A percentile compares a stretch with the other conserved stretches of the same genome.
phyloP scores from a whole-genome alignment of 495 filamentous ascomycete species.

The Aspergillus biplanus region DNA sequence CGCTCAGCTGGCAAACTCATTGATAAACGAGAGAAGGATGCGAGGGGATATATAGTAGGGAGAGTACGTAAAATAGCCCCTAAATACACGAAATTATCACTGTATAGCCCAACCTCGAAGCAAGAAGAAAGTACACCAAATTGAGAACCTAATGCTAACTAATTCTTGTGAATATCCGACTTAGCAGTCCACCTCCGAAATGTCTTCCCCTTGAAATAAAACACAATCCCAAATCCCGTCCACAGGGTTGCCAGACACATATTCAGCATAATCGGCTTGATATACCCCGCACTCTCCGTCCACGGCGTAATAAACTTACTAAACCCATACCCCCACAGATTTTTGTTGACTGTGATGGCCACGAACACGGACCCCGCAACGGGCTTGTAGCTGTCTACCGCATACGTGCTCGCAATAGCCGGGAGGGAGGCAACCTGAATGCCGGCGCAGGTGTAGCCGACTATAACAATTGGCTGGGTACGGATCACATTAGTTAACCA shows the following conservation, averaged over 20 bases:
- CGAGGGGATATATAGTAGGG: too few relatives aligned
- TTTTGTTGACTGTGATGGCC: constrained; percentile 64
- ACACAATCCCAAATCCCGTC: constrained; percentile 56
- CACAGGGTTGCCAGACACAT: constrained; percentile 56
- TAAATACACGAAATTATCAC: too few relatives aligned
- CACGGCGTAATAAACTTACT: constrained; percentile 52
- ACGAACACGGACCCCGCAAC: constrained; percentile 64
- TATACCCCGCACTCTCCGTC: constrained; percentile 38
- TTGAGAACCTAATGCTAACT: neutral
- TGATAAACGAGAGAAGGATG: too few relatives aligned
- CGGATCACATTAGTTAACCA: neutral
- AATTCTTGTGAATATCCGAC: constrained; percentile 58
- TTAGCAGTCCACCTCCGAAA: constrained; percentile 58
- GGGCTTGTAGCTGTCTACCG: constrained; percentile 67
- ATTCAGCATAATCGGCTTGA: constrained; percentile 56
- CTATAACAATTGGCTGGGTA: constrained; percentile 44
- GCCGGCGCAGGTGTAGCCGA: constrained; percentile 58
- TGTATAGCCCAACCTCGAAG: too few relatives aligned
- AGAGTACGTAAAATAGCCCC: too few relatives aligned
- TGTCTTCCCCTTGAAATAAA: constrained; percentile 61
- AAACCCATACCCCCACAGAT: constrained; percentile 58
- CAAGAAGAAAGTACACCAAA: too few relatives aligned
- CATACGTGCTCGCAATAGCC: constrained; percentile 50
- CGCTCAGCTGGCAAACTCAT: too few relatives aligned
- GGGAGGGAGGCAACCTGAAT: constrained; percentile 62